phyloP scores from a whole-genome alignment of 306 rosid genomes.

The Nissolia schottii region DNA sequence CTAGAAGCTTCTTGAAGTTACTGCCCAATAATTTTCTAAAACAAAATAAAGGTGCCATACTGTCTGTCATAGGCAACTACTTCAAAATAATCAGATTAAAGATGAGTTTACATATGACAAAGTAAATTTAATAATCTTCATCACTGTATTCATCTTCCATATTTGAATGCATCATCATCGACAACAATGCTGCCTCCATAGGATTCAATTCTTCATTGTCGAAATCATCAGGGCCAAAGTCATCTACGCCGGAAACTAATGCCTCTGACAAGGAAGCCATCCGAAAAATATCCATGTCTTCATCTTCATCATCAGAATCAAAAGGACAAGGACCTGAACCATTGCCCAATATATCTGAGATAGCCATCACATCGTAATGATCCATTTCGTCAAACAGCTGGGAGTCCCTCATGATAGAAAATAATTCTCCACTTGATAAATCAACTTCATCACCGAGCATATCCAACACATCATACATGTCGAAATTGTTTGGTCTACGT shows the following conservation, averaged over 20 bases:
- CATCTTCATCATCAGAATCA: constrained; percentile 31
- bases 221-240: constrained; percentile 27
- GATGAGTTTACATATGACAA: neutral
- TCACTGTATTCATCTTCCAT: constrained; percentile 25
- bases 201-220: constrained; percentile 18
- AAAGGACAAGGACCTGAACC: constrained; percentile 32
- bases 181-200: constrained; percentile 30
- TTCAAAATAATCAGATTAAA: neutral
- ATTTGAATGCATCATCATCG: constrained; percentile 38
- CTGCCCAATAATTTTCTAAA: neutral
- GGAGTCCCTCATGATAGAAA: constrained; percentile 23
- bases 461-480: constrained; percentile 30
- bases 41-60: neutral
- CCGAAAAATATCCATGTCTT: neutral
- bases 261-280: constrained; percentile 33
- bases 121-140: constrained; percentile 16
- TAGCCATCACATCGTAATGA: constrained; percentile 27
- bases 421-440: constrained; percentile 26
- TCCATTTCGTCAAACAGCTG: constrained; percentile 25
- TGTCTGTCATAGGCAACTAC: constrained; percentile 7
- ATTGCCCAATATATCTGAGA: constrained; percentile 23
- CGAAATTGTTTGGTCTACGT: constrained; percentile 2
- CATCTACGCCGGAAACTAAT: constrained; percentile 21
- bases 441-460: constrained; percentile 32
- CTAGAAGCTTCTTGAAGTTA: constrained; percentile 1